phyloP scores from a whole-genome alignment of 192 early-diverging fungal genomes.

The Podochytrium sp. region DNA sequence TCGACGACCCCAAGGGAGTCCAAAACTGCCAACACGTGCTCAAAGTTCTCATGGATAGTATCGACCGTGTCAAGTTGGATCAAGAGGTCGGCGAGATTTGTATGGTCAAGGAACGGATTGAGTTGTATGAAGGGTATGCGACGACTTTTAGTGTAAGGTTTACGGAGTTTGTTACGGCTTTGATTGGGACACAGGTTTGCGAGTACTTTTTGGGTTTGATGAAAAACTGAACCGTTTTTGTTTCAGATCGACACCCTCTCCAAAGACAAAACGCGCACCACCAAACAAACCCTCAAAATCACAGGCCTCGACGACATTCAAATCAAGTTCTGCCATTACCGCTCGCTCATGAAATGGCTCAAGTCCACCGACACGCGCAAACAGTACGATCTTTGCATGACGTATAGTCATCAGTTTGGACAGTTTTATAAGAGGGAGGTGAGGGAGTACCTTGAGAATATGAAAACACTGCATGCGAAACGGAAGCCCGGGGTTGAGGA shows the following conservation, averaged over 20 bases:
- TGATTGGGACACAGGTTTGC: conserved; percentile 3
- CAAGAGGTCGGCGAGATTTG: conserved; percentile 38
- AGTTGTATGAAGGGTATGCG: conserved; percentile 47
- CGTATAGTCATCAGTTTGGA: conserved; percentile 47
- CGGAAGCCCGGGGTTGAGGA: conserved; percentile 37
- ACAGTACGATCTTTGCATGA: conserved; percentile 60
- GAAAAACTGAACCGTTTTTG: background rate
- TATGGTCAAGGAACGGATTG: conserved; percentile 47
- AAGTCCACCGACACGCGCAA: conserved; percentile 58
- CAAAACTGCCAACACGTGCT: conserved; percentile 47
- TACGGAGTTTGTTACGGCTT: conserved; percentile 38
- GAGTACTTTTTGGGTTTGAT: background rate
- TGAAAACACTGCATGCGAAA: conserved; percentile 36
- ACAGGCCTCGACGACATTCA: conserved; percentile 52
- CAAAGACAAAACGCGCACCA: conserved; percentile 9
- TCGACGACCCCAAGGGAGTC: conserved; percentile 49
- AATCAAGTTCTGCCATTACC: conserved; percentile 46
- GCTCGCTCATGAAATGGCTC: conserved; percentile 54
- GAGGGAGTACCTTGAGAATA: conserved; percentile 46
- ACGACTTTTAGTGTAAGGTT: conserved; percentile 49
- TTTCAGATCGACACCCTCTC: background rate
- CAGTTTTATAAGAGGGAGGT: conserved; percentile 49
- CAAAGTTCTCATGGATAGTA: conserved; percentile 19
- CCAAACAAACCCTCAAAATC: conserved; percentile 25
- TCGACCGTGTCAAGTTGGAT: background rate